phyloP scores from a whole-genome alignment of 2,329 filamentous ascomycete genomes.

The Scleromitrula shiraiana region DNA sequence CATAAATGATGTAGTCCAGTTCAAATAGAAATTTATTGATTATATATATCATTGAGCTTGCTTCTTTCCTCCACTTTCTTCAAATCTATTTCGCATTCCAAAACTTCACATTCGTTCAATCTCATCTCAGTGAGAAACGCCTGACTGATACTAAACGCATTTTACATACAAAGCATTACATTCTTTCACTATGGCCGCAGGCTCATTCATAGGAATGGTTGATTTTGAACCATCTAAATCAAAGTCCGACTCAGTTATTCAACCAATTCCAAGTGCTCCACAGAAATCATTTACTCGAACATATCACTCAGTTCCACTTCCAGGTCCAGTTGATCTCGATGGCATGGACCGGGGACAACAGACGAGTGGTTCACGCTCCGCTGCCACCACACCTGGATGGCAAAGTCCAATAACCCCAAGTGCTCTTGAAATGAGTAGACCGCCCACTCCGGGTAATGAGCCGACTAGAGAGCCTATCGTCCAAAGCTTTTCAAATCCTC shows the following conservation, averaged over 20 bases:
- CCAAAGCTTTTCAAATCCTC: constrained; percentile 50
- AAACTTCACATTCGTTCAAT: not conserved
- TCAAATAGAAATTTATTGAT: not conserved
- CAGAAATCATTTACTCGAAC: constrained; percentile 23
- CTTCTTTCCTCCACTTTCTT: too few relatives aligned
- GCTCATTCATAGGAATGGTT: constrained; percentile 23
- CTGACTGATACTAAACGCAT: too few relatives aligned
- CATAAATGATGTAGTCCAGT: not conserved
- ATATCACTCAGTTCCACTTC: constrained; percentile 26
- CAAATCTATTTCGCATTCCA: too few relatives aligned
- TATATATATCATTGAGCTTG: not conserved
- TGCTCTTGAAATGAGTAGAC: constrained; percentile 44
- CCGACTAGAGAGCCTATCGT: constrained; percentile 38
- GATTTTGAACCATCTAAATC: constrained; percentile 19
- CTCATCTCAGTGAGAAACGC: not conserved
- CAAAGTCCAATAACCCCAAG: constrained; percentile 19
- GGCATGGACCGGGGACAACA: constrained; percentile 13
- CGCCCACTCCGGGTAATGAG: constrained; percentile 37
- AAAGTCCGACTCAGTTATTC: constrained; percentile 3
- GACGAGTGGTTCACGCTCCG: constrained; percentile 16
- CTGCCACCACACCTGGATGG: constrained; percentile 15
- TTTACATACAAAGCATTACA: not conserved
- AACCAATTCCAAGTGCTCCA: constrained; percentile 19
- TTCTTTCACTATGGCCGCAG: constrained; percentile 16
- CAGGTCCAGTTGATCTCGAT: constrained; percentile 24